Base-by-base conservation (phyloP, 1,284 basidiomycete genomes). In the Malassezia arunalokei region DNA sequence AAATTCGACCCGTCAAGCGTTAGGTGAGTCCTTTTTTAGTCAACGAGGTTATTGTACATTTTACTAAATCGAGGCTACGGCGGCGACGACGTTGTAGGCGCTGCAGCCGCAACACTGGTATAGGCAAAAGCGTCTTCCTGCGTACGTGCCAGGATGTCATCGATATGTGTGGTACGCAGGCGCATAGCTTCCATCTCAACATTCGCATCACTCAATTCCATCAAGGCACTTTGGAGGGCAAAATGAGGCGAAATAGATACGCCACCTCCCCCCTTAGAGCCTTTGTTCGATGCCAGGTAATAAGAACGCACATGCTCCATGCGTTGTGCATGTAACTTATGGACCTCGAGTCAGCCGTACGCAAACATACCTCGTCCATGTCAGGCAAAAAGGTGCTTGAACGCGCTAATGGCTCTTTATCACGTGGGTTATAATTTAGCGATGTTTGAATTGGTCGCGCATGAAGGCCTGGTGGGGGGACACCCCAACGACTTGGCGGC, bases 121-220 rank as follows among this genome's bases (percentile, higher is more conserved):
- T 50, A 55, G 2, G 53, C 40, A 20, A 55, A 55, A 12, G 53
- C 53, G 24, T 55, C 53, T 20, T 55, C 53, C 35, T 55, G 53
- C 3, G 45, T 50, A 7, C 53, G 47, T 6, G 43, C 17, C 20
- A 55, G 33, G 15, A 43, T 41, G 3, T 27, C 32, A 15, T 55
- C 48, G 2, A 43, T 30, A 32, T 40, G 50, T 30, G 49, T 47
- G 7, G 53, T 46, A 12, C 53, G 47, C 6, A 42, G 43, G 40
- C 31, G 53, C 32, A 47, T 40, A 8, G 53, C 53, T 30, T 41
- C 31, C 6, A 38, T 5, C 28, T 55, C 53, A 12, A 55, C 20
- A 14, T 50, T 39, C 6, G 53, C 49, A 40, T 55, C 53, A 6
- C 48, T 47, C 3, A 55, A 41, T 20, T 55, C 53, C 53, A 55